These are phyloP conservation scores for Purshia tridentata DNA, from an alignment of 306 rosid species.

Conservation along the genomic window DNA sequence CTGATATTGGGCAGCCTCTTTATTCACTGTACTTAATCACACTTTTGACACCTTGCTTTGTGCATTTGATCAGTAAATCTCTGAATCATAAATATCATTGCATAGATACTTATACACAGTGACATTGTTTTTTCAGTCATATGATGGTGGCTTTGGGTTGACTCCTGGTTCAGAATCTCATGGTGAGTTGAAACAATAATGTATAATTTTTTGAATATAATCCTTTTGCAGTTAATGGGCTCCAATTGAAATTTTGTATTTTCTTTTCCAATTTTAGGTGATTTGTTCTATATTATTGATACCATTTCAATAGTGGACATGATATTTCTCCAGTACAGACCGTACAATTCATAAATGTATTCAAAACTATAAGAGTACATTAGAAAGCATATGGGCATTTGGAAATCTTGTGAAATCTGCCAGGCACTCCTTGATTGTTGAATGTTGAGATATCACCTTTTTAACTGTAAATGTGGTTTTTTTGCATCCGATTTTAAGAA, in stretches of 20 bases:
- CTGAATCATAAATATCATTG: background rate
- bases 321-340: background rate
- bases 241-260: background rate
- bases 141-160: conserved; percentile 97
- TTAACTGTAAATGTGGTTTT: background rate
- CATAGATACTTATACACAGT: conserved; percentile 1
- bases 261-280: background rate
- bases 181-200: conserved; percentile 59
- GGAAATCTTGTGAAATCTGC: no score
- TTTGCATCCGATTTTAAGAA: background rate
- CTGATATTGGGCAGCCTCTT: background rate
- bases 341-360: background rate
- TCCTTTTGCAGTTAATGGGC: background rate
- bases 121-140: conserved; percentile 58
- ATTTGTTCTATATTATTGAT: background rate
- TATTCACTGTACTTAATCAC: background rate
- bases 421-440: background rate
- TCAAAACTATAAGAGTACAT: no score
- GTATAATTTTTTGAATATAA: background rate
- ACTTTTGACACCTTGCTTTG: conserved; percentile 9
- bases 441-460: no score
- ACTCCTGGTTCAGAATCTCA: conserved; percentile 95
- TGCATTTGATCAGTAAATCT: conserved; percentile 10
- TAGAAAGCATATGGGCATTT: no score
- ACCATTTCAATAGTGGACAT: background rate